Conservation (phyloP, 1,139 yeast species). For the Taphrina confusa region DNA sequence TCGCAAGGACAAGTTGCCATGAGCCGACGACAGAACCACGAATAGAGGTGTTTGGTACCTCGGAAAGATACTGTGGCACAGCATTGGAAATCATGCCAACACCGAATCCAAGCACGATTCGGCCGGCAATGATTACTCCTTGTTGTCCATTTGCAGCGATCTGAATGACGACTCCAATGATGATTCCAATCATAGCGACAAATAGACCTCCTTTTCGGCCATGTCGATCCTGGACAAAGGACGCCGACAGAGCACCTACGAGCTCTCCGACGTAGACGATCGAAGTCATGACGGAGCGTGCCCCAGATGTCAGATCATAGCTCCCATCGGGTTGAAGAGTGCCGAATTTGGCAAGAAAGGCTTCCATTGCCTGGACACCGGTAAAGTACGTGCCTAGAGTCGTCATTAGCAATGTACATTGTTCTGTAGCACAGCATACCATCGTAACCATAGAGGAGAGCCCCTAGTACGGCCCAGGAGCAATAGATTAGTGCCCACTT, state of each 20-base stretch:
- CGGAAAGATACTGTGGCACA: constrained; percentile 67
- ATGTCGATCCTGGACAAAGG: constrained; percentile 56
- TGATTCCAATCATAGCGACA: constrained; percentile 39
- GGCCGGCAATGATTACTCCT: constrained; percentile 51
- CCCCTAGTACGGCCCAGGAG: constrained; percentile 58
- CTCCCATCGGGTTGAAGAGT: constrained; percentile 47
- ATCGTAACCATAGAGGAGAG: constrained; percentile 59
- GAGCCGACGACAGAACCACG: constrained; percentile 53
- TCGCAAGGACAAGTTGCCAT: constrained; percentile 52
- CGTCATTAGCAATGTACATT: no score
- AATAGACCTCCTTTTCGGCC: constrained; percentile 35
- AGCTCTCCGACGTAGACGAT: constrained; percentile 52
- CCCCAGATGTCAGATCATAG: constrained; percentile 54
- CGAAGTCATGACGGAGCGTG: constrained; percentile 60
- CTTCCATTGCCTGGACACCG: constrained; percentile 60
- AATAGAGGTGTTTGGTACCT: constrained; percentile 65
- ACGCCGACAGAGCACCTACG: constrained; percentile 54
- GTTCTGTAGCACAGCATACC: no score
- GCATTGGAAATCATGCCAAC: constrained; percentile 67
- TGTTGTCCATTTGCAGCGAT: constrained; percentile 52
- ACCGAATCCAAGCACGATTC: constrained; percentile 60
- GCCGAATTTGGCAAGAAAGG: constrained; percentile 46
- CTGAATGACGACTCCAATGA: constrained; percentile 50
- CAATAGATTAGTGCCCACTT: constrained; percentile 39
- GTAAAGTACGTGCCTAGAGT: constrained; percentile 52